phyloP scores from a whole-genome alignment of 192 early-diverging fungal genomes.

The Coemansia sp. region DNA sequence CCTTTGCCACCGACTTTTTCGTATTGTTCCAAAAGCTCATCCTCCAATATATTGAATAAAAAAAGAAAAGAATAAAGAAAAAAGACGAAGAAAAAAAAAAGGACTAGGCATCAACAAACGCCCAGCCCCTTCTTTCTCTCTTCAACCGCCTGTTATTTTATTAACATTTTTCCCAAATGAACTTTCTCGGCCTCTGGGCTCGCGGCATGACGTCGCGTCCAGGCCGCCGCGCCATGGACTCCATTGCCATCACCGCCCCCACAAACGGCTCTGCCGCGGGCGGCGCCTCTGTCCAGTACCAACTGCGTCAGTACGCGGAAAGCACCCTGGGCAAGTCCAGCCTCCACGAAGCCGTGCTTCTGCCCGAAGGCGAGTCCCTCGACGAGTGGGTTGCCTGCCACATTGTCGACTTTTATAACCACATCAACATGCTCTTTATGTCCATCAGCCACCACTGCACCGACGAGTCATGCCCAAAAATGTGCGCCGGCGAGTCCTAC shows the following conservation, averaged over 20 bases:
- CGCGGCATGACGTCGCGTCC: constrained; percentile 49
- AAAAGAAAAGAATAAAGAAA: constrained; percentile 1
- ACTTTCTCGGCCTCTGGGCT: constrained; percentile 51
- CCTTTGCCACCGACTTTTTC: constrained; percentile 35
- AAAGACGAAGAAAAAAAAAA: background rate
- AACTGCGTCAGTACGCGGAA: constrained; percentile 58
- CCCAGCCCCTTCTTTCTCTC: background rate
- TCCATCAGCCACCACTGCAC: constrained; percentile 86
- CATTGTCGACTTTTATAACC: constrained; percentile 94
- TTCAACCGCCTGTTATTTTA: background rate
- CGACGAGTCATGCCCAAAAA: constrained; percentile 78
- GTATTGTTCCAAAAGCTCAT: constrained; percentile 39
- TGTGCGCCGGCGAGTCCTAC: constrained; percentile 83
- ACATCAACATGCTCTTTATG: constrained; percentile 92
- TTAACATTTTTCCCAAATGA: constrained; percentile 20
- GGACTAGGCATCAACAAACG: constrained; percentile 4
- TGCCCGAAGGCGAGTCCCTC: constrained; percentile 84
- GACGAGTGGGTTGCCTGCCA: constrained; percentile 95
- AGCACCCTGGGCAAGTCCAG: constrained; percentile 78
- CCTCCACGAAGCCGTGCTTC: constrained; percentile 68
- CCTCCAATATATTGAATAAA: background rate
- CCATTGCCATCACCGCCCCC: constrained; percentile 30
- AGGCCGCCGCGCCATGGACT: constrained; percentile 46
- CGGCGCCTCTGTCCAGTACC: constrained; percentile 48
- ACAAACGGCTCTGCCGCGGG: background rate